Evolutionary conservation across 2,329 filamentous ascomycete species (phyloP).

Genomic region (Ophiostoma ips): DNA sequence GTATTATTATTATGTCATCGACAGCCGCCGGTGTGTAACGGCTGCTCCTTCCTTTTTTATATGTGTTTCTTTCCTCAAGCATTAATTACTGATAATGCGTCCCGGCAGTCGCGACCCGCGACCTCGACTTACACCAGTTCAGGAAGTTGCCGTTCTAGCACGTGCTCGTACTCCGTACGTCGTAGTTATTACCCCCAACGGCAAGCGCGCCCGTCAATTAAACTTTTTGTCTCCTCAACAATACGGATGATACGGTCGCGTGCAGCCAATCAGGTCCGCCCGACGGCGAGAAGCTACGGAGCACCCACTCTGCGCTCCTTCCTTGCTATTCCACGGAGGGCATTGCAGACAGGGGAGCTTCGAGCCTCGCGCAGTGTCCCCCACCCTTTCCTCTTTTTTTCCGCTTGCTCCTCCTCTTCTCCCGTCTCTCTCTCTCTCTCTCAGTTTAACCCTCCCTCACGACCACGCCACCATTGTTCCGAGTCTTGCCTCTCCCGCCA

Average conservation of each 20-base stretch:
- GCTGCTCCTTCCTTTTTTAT: neutral
- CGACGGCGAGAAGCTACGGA: neutral
- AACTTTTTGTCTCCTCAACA: constrained; percentile 4
- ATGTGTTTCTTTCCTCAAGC: neutral
- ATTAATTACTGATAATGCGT: neutral
- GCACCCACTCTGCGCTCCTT: neutral
- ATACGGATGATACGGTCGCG: neutral
- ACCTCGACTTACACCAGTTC: constrained; percentile 6
- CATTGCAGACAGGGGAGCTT: neutral
- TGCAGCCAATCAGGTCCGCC: constrained; percentile 3
- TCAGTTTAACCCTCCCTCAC: neutral
- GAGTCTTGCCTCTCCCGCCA: neutral
- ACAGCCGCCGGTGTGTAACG: no score
- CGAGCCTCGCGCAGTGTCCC: neutral
- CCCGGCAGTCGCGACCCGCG: neutral
- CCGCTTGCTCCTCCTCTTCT: neutral
- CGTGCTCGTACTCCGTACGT: neutral
- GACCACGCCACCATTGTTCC: neutral
- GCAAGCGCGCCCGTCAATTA: neutral
- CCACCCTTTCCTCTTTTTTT: constrained; percentile 1
- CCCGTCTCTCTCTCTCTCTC: neutral
- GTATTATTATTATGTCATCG: neutral
- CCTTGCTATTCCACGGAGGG: neutral
- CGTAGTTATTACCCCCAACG: neutral
- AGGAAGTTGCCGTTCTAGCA: neutral